Base-by-base conservation (phyloP, 495 filamentous ascomycete genomes). In the Aspergillus panamensis region DNA sequence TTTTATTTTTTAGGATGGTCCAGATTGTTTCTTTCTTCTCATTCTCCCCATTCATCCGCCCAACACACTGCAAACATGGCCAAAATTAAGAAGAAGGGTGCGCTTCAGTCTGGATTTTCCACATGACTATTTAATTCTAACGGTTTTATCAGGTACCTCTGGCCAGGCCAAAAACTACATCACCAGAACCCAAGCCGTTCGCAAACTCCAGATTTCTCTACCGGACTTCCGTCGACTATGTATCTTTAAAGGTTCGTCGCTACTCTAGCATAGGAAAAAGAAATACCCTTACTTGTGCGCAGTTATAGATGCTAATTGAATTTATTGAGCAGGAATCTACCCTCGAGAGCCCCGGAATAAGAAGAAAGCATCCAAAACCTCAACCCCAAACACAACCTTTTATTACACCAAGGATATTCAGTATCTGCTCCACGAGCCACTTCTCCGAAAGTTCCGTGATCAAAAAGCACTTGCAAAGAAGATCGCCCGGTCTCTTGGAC, bases 321-420 rank as follows among this genome's bases (percentile, higher is more conserved):
- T 20, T 44, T 20, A 21, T 14, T 42, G 25, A 35, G 53, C 54
- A 87, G 85, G 94, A 64, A 97, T 98, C 60, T 97, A 97, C 73
- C 94, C 94, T 57, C 86, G 94, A 69, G 95, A 98, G 77, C 94
- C 94, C 37, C 82, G 94, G 54, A 96, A 86, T 72, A 96, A 91
- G 82, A 97, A 94, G 79, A 96, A 96, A 81, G 94, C 87, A 43
- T 90, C 90, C 65, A 97, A 96, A 73, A 88, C 89, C 52, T 83
- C 90, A 44, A 97, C 89, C 2, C 84, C 87, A 39, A 88, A 86
- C 44, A 97, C 94, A 14, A 97, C 95, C 57, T 98, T 96, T 78
- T 98, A 98, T 82, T 98, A 98, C 78, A 90, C 92, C 65, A 96
- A 94, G 79, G 94, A 98, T 69, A 96, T 98, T 66, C 92, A 96